Evolutionary conservation across 164 flowering plant genomes (phyloP).

Genomic region (Magnolia changhungtana): DNA sequence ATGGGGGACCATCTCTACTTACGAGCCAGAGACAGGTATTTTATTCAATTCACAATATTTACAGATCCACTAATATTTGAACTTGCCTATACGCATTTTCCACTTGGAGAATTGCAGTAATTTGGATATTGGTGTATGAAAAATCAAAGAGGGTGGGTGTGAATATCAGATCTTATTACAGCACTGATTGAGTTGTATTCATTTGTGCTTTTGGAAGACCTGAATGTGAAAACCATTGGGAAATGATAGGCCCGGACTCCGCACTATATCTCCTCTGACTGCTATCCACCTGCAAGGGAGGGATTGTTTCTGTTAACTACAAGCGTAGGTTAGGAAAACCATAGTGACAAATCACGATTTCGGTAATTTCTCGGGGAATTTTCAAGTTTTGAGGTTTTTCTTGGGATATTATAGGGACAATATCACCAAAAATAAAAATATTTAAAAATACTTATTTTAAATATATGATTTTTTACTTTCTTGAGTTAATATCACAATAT

Average conservation of each 20-base stretch:
- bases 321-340: too few species aligned
- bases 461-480: too few species aligned
- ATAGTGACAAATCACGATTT: background rate
- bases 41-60: too few species aligned
- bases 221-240: slow-evolving; percentile 71
- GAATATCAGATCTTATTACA: background rate
- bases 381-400: too few species aligned
- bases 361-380: too few species aligned
- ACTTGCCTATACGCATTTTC: too few species aligned
- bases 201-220: slow-evolving; percentile 32
- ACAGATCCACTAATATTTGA: too few species aligned
- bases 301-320: background rate
- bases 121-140: background rate
- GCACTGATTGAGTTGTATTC: background rate
- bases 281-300: slow-evolving; percentile 53
- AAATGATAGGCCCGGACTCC: slow-evolving; percentile 86
- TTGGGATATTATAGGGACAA: too few species aligned
- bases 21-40: too few species aligned
- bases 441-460: background rate
- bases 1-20: too few species aligned
- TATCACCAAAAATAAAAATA: background rate
- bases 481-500: too few species aligned
- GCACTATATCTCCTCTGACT: slow-evolving; percentile 58
- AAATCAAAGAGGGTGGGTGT: slow-evolving; percentile 7
- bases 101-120: too few species aligned